Evolutionary conservation across 176 grass and related monocot species (phyloP).

Genomic region (Thinopyrum elongatum): DNA sequence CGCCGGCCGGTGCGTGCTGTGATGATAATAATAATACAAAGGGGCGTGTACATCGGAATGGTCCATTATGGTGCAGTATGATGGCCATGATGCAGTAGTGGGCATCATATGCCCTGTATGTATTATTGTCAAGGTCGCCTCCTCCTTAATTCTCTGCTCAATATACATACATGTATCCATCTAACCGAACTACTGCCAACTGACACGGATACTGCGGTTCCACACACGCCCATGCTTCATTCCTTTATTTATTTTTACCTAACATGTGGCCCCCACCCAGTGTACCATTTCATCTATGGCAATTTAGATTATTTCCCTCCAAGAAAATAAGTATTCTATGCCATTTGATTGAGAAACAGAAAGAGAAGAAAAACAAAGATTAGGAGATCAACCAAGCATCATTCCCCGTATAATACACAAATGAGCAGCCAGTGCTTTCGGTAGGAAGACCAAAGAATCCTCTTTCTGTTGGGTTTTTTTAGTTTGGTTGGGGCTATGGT

Average conservation of each 20-base stretch:
- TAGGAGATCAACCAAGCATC: background rate
- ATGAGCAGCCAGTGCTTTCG: constrained; percentile 3
- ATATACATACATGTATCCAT: background rate
- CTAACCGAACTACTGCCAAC: background rate
- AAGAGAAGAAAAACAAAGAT: background rate
- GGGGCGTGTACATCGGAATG: background rate
- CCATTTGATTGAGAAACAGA: too few species aligned
- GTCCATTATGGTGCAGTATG: background rate
- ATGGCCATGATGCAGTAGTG: background rate
- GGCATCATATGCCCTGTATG: constrained; percentile 18
- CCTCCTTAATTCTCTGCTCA: background rate
- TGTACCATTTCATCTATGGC: background rate
- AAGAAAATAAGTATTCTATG: too few species aligned
- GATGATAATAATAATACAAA: constrained; percentile 4
- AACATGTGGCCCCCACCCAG: background rate
- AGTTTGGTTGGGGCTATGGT: constrained; percentile 18
- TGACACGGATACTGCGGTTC: background rate
- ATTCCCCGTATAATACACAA: background rate
- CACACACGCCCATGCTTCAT: too few species aligned
- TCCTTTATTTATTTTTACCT: too few species aligned
- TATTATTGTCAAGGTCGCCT: background rate
- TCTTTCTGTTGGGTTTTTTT: constrained; percentile 3
- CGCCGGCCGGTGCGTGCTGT: background rate
- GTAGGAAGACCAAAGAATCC: constrained; percentile 18
- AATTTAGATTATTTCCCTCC: too few species aligned